A percentile compares a stretch with the other conserved stretches of the same genome.
Conservation (phyloP, 257 asterid species). For the Primulina tabacum region DNA sequence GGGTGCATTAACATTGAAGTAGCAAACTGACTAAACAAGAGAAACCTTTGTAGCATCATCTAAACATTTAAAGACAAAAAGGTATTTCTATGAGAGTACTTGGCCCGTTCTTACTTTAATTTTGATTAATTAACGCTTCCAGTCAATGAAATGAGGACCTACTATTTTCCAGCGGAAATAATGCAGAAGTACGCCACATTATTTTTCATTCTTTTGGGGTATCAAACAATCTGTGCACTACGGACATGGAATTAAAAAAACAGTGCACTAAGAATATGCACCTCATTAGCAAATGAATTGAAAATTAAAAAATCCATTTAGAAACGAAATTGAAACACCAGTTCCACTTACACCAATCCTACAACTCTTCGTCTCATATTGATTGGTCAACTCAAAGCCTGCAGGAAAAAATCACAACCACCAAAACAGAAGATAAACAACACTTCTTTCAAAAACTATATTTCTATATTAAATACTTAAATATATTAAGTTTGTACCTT, state of each 20-base stretch:
- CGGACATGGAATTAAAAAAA: background rate
- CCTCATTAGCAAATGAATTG: background rate
- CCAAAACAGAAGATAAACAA: background rate
- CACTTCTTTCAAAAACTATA: background rate
- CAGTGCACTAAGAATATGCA: background rate
- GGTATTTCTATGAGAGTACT: background rate
- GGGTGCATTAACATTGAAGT: constrained; percentile 7
- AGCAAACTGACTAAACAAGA: background rate
- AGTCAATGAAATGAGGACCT: background rate
- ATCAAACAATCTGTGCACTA: background rate
- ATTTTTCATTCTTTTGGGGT: no score
- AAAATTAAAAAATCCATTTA: background rate
- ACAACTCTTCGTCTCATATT: constrained; percentile 36
- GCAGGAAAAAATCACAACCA: constrained; percentile 25
- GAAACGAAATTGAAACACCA: background rate
- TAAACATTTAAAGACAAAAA: background rate
- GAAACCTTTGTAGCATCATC: constrained; percentile 7
- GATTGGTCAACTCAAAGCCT: constrained; percentile 46
- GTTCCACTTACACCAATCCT: constrained; percentile 50
- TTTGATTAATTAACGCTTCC: constrained; percentile 7
- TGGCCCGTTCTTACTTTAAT: background rate
- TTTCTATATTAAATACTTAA: background rate
- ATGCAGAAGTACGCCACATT: background rate
- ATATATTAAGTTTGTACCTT: constrained; percentile 40
- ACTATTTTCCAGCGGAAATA: background rate